A percentile compares a stretch with the other conserved stretches of the same genome.
phyloP scores from a whole-genome alignment of 2,329 filamentous ascomycete genomes.

The Thelonectria discophora region DNA sequence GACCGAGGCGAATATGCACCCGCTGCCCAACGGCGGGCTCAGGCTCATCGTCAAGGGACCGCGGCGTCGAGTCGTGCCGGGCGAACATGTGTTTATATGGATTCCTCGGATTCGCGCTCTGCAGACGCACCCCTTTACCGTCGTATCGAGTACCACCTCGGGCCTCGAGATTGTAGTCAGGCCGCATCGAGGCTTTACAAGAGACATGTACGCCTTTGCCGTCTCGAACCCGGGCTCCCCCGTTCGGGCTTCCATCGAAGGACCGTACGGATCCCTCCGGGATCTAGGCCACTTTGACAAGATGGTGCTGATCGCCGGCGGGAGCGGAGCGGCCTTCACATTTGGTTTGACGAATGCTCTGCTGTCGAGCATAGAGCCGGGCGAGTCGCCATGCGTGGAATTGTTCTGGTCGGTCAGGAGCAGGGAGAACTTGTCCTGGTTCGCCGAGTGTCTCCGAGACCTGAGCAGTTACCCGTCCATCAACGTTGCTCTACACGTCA shows the following conservation, averaged over 20 bases:
- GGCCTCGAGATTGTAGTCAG: constrained; percentile 60
- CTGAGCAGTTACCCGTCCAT: constrained; percentile 7
- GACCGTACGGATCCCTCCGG: constrained; percentile 63
- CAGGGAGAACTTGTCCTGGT: constrained; percentile 12
- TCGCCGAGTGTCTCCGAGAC: not conserved
- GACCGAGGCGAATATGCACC: constrained; percentile 48
- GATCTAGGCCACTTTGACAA: constrained; percentile 48
- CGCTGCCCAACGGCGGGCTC: constrained; percentile 56
- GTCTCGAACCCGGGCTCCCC: constrained; percentile 51
- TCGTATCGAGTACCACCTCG: constrained; percentile 53
- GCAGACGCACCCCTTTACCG: constrained; percentile 66
- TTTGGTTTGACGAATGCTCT: constrained; percentile 31
- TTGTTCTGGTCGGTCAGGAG: constrained; percentile 32
- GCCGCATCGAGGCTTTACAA: constrained; percentile 62
- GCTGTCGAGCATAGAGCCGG: constrained; percentile 8
- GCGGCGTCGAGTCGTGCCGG: constrained; percentile 41
- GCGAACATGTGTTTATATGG: constrained; percentile 63
- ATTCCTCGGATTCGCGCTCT: constrained; percentile 60
- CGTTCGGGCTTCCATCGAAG: constrained; percentile 60
- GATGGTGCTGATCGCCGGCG: constrained; percentile 37
- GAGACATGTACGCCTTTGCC: constrained; percentile 58
- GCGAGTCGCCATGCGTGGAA: not conserved
- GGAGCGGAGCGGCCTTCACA: constrained; percentile 39
- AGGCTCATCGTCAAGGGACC: constrained; percentile 57
- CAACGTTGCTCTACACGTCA: constrained; percentile 9